A percentile compares a stretch with the other conserved stretches of the same genome.
Conservation (phyloP, 495 filamentous ascomycete genomes). For the Penicillium simplicissimum region DNA sequence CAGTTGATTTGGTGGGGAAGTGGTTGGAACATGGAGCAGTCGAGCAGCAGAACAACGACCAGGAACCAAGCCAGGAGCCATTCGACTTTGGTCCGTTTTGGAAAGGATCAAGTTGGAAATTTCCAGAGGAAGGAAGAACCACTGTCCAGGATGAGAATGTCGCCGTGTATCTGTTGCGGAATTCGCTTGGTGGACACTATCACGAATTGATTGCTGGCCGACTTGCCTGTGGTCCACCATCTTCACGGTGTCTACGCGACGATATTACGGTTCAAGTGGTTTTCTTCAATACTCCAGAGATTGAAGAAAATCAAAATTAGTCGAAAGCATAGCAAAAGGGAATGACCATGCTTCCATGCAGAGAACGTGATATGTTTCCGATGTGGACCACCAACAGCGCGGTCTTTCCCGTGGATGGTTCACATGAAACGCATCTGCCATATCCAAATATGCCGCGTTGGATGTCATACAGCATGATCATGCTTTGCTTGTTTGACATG, state of each 20-base stretch:
- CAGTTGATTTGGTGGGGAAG: constrained; percentile 55
- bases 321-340: neutral
- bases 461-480: too few relatives aligned
- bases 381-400: too few relatives aligned
- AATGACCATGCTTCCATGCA: neutral
- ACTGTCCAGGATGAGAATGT: constrained; percentile 60
- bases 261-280: constrained; percentile 66
- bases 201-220: constrained; percentile 56
- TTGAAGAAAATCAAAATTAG: neutral
- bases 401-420: too few relatives aligned
- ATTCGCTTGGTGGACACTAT: constrained; percentile 61
- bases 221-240: constrained; percentile 50
- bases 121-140: constrained; percentile 42
- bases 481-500: too few relatives aligned
- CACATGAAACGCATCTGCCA: too few relatives aligned
- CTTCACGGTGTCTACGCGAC: constrained; percentile 51
- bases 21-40: constrained; percentile 49
- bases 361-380: too few relatives aligned
- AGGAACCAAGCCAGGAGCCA: constrained; percentile 21
- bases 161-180: constrained; percentile 61
- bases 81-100: constrained; percentile 33
- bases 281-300: constrained; percentile 48
- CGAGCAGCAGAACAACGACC: constrained; percentile 10
- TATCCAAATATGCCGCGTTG: too few relatives aligned
- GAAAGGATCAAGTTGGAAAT: constrained; percentile 21